Percentiles rank a stretch among this genome's conserved stretches.
Conservation (phyloP, 2,329 filamentous ascomycete genomes). For the Aspergillus fructus region DNA sequence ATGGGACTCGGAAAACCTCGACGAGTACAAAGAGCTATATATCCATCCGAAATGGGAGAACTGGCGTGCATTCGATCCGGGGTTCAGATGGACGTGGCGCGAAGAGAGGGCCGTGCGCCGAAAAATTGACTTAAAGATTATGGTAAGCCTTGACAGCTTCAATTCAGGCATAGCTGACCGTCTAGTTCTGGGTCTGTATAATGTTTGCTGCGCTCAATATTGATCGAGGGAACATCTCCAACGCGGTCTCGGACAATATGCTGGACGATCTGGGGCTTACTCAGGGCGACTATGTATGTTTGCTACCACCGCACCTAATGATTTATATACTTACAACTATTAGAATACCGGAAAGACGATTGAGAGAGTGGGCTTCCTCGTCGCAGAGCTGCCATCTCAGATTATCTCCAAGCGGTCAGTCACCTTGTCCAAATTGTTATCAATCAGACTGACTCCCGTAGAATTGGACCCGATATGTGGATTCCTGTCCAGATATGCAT, state of each 20-base stretch:
- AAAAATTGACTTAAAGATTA: constrained; percentile 2
- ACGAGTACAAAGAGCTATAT: constrained; percentile 29
- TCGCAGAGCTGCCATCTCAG: constrained; percentile 57
- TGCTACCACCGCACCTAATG: not conserved
- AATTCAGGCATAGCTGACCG: too few relatives aligned
- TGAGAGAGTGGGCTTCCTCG: constrained; percentile 53
- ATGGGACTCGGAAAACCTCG: constrained; percentile 39
- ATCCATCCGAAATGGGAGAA: constrained; percentile 29
- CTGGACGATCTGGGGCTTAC: constrained; percentile 38
- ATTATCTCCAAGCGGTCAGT: constrained; percentile 47
- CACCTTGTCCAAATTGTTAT: accelerated
- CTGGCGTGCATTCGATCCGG: constrained; percentile 22
- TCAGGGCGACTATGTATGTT: constrained; percentile 13
- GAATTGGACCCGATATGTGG: constrained; percentile 55
- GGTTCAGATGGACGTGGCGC: constrained; percentile 21
- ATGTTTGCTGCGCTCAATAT: constrained; percentile 7
- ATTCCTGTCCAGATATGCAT: constrained; percentile 54
- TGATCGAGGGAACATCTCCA: constrained; percentile 30
- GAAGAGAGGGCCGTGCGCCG: constrained; percentile 29
- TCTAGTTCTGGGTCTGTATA: constrained; percentile 45
- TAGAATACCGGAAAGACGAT: constrained; percentile 52
- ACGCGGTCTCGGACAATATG: constrained; percentile 57
- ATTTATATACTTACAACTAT: constrained; percentile 14
- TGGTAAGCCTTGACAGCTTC: not conserved
- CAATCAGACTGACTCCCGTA: constrained; percentile 20